A percentile compares a stretch with the other conserved stretches of the same genome.
These are phyloP conservation scores for Castanopsis chinensis DNA, from an alignment of 306 rosid genomes.

Conservation along the genomic window DNA sequence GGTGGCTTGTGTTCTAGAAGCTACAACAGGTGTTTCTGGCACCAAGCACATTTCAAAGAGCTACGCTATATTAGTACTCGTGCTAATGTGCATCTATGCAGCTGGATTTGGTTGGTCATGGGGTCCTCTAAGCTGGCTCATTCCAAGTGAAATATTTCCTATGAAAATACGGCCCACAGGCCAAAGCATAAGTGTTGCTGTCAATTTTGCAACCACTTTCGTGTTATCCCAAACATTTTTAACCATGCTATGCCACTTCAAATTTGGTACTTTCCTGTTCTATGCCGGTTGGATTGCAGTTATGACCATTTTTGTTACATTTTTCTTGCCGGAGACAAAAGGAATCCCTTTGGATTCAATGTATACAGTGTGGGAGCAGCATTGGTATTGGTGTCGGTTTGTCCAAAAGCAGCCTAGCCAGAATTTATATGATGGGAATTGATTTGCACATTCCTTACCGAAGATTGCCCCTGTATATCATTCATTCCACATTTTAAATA, in stretches of 20 bases:
- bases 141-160: conserved; percentile 80
- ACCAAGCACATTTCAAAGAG: conserved; percentile 41
- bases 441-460: too few relatives aligned
- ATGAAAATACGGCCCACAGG: conserved; percentile 57
- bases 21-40: conserved; percentile 45
- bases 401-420: conserved; percentile 7
- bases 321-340: conserved; percentile 76
- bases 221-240: conserved; percentile 63
- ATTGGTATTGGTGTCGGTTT: conserved; percentile 69
- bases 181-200: conserved; percentile 52
- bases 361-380: conserved; percentile 54
- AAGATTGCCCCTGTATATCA: too few relatives aligned
- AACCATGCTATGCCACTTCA: conserved; percentile 67
- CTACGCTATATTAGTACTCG: conserved; percentile 43
- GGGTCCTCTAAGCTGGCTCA: conserved; percentile 71
- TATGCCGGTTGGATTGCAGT: conserved; percentile 51
- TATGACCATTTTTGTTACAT: conserved; percentile 53
- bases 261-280: conserved; percentile 64
- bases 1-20: conserved; percentile 52
- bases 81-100: conserved; percentile 44
- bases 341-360: conserved; percentile 61
- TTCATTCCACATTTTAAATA: too few relatives aligned
- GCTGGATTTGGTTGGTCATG: conserved; percentile 91
- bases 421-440: too few relatives aligned
- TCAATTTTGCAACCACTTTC: conserved; percentile 43